Evolutionary conservation across 2,329 filamentous ascomycete genomes (phyloP).

Genomic region (Mycosphaerella sp.): DNA sequence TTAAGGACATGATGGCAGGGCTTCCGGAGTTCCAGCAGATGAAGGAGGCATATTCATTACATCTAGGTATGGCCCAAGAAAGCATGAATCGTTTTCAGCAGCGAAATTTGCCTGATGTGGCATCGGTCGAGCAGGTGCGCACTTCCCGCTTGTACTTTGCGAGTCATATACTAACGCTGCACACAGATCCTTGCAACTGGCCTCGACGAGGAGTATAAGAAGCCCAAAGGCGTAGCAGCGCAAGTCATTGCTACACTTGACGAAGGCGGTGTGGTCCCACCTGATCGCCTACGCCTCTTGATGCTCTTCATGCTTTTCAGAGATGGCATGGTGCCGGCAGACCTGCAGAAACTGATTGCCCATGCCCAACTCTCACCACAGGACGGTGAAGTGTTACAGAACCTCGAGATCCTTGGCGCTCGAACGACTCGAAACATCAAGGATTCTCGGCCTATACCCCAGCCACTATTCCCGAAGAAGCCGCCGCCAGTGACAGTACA

Average conservation of each 20-base stretch:
- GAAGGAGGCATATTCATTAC: slow-evolving; percentile 90
- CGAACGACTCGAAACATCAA: slow-evolving; percentile 67
- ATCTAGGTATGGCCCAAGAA: slow-evolving; percentile 93
- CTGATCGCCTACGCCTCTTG: slow-evolving; percentile 77
- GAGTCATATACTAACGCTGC: slow-evolving; percentile 1
- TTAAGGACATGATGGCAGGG: slow-evolving; percentile 95
- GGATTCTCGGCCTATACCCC: slow-evolving; percentile 60
- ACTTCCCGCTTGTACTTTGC: background rate
- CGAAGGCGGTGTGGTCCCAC: slow-evolving; percentile 63
- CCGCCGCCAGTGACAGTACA: slow-evolving; percentile 48
- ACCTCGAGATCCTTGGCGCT: slow-evolving; percentile 75
- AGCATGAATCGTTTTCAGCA: slow-evolving; percentile 90
- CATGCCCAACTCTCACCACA: slow-evolving; percentile 72
- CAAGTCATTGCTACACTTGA: slow-evolving; percentile 83
- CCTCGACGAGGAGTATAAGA: slow-evolving; percentile 83
- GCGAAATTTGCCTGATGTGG: slow-evolving; percentile 78
- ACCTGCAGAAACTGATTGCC: slow-evolving; percentile 74
- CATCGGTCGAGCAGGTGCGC: slow-evolving; percentile 70
- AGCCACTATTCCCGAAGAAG: slow-evolving; percentile 67
- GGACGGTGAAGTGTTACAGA: slow-evolving; percentile 66
- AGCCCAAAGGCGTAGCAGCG: slow-evolving; percentile 82
- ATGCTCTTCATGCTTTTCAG: slow-evolving; percentile 80
- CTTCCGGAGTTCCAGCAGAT: slow-evolving; percentile 91
- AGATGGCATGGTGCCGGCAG: slow-evolving; percentile 75
- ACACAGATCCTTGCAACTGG: slow-evolving; percentile 74